phyloP scores from a whole-genome alignment of 2,329 filamentous ascomycete genomes.

The Fusarium xyrophilum region DNA sequence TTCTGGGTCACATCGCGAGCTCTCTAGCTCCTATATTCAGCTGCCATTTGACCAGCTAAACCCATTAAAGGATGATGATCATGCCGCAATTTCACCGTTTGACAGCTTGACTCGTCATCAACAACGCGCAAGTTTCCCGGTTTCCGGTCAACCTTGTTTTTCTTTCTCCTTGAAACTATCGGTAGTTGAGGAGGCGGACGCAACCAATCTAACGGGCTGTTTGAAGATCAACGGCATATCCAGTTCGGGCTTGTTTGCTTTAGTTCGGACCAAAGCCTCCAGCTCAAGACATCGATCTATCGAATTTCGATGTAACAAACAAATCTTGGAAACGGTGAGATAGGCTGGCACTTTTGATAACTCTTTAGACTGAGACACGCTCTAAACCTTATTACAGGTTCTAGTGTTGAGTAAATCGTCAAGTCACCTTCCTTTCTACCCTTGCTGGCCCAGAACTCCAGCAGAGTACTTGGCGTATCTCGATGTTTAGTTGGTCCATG shows the following conservation, averaged over 20 bases:
- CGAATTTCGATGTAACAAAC: not conserved
- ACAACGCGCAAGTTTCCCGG: constrained; percentile 2
- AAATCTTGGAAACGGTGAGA: not conserved
- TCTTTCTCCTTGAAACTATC: constrained; percentile 10
- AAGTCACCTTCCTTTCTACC: constrained; percentile 1
- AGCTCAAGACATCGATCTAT: not conserved
- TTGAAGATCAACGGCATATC: not conserved
- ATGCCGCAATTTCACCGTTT: constrained; percentile 18
- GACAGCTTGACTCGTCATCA: constrained; percentile 31
- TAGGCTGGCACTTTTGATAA: not conserved
- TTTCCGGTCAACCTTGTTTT: constrained; percentile 15
- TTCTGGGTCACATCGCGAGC: constrained; percentile 22
- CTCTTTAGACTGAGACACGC: not conserved
- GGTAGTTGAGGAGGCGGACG: constrained; percentile 11
- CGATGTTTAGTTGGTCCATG: not conserved
- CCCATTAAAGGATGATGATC: constrained; percentile 20
- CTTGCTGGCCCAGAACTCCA: not conserved
- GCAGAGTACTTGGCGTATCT: constrained; percentile 1
- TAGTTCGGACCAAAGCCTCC: not conserved
- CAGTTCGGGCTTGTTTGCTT: not conserved
- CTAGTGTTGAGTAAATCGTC: not conserved
- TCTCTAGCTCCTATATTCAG: constrained; percentile 12
- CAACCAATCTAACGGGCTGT: not conserved
- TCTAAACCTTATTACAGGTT: not conserved
- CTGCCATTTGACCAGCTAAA: constrained; percentile 5